Conservation (phyloP, 75 land plant genomes). For the Gnetum montanum region DNA sequence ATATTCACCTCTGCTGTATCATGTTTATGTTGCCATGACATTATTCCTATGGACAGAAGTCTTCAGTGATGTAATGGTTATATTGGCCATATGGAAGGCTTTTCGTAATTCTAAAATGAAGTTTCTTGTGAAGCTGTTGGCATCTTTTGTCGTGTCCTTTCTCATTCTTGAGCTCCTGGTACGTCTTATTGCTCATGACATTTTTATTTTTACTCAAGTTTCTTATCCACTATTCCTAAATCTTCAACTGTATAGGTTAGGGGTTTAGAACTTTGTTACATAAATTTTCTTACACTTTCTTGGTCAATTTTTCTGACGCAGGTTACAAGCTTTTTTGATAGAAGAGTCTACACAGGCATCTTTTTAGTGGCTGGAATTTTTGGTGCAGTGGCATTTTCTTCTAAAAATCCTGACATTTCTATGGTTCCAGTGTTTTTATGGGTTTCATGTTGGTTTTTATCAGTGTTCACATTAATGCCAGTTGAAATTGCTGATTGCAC, state of each 20-base stretch:
- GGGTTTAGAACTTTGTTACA: background rate
- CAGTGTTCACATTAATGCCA: slow-evolving; percentile 85
- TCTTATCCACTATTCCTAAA: background rate
- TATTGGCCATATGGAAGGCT: slow-evolving; percentile 44
- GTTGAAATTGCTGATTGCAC: slow-evolving; percentile 82
- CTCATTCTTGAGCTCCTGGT: slow-evolving; percentile 83
- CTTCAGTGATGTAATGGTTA: slow-evolving; percentile 25
- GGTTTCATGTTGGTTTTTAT: slow-evolving; percentile 78
- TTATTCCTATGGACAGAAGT: slow-evolving; percentile 77
- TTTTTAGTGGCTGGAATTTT: slow-evolving; percentile 59
- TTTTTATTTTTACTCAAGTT: too few relatives aligned
- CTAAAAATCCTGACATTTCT: slow-evolving; percentile 33
- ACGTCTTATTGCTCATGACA: slow-evolving; percentile 9
- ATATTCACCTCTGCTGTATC: slow-evolving; percentile 74
- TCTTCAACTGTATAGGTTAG: background rate
- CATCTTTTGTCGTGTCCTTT: slow-evolving; percentile 28
- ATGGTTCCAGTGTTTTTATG: slow-evolving; percentile 56
- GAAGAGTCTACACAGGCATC: slow-evolving; percentile 76
- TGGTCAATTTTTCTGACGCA: too few relatives aligned
- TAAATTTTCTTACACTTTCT: background rate
- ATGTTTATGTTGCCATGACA: slow-evolving; percentile 63
- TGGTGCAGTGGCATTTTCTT: slow-evolving; percentile 44
- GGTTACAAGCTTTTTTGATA: slow-evolving; percentile 82
- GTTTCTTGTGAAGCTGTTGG: slow-evolving; percentile 20
- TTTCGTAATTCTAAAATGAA: slow-evolving; percentile 14